Conservation (phyloP, 495 filamentous ascomycete species). For the Penicillium cinerascens region DNA sequence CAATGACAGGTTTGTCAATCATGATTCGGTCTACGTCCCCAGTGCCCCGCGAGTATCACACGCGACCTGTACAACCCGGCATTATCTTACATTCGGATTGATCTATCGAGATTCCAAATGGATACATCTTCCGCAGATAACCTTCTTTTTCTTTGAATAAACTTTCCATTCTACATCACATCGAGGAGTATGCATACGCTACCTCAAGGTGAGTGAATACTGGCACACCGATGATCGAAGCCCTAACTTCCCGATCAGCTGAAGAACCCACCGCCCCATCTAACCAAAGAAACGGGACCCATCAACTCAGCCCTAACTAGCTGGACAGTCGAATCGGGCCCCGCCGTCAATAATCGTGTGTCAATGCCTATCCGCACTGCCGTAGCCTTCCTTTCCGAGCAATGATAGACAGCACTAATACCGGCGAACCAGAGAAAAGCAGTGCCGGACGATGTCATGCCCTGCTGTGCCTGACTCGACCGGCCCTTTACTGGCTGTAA, state of each 20-base stretch:
- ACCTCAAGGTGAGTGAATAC: no score
- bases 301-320: background rate
- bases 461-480: background rate
- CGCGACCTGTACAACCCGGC: background rate
- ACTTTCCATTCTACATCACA: background rate
- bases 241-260: slow-evolving; percentile 9
- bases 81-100: background rate
- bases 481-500: background rate
- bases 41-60: no score
- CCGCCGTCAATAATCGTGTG: slow-evolving; percentile 4
- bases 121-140: background rate
- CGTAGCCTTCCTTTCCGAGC: slow-evolving; percentile 11
- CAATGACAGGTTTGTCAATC: background rate
- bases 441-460: background rate
- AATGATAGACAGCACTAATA: slow-evolving; percentile 13
- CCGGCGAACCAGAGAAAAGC: slow-evolving; percentile 3
- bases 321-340: background rate
- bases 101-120: background rate
- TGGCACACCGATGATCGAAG: slow-evolving; percentile 4
- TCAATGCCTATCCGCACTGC: slow-evolving; percentile 5
- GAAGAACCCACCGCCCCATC: slow-evolving; percentile 1
- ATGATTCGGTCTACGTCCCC: background rate
- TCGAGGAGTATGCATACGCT: background rate
- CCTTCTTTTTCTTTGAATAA: background rate
- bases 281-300: background rate